Base-by-base conservation (phyloP, 2,329 filamentous ascomycete genomes). In the Volutella citrinella region DNA sequence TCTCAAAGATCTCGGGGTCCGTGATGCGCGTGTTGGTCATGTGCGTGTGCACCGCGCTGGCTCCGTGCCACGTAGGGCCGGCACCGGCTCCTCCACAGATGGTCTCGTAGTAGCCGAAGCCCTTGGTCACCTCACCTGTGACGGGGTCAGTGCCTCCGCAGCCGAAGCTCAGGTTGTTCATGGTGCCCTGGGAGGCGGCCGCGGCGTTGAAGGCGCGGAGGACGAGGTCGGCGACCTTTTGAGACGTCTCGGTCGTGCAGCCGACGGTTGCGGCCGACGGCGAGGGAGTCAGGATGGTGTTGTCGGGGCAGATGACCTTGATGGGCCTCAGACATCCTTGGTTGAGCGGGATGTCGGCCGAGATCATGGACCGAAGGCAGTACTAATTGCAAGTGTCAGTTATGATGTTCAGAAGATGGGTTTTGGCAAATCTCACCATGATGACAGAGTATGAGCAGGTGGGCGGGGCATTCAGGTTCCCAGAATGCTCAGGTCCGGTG, bases 121-220 rank as follows among this genome's bases (percentile, higher is more conserved):
- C 58, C 25, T 50, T 47, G 3, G 43, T 48, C 5, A 51, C 43
- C 22, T 52, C 34, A 1, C 54, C 52, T 0, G 50, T 55, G 3
- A 39, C 39, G 1, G 41, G 42, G 9, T 57, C 54, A 5, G 49
- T 48, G 4, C 59, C 60, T 14, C 79, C 80, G 49, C 86, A 86
- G 33, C 84, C 85, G 50, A 90, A 90, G 1, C 84, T 89, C 10
- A 90, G 67, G 52, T 88, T 89, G 60, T 90, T 90, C 56, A 80
- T 84, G 52, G 85, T 83, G n/a, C 85, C 86, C 48, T 90, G 86
- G 0, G 72, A 80, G 3, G 85, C 86, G 2, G 84, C 83, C 36
- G 81, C 86, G 3, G 84, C 84, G 32, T 74, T 69, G 69, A 89
- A 89, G 3, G 83, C 84, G 47, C 82, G 84, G 27, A 90, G 70